phyloP scores from a whole-genome alignment of 2,329 filamentous ascomycete species.

The Cladosporium sp. region DNA sequence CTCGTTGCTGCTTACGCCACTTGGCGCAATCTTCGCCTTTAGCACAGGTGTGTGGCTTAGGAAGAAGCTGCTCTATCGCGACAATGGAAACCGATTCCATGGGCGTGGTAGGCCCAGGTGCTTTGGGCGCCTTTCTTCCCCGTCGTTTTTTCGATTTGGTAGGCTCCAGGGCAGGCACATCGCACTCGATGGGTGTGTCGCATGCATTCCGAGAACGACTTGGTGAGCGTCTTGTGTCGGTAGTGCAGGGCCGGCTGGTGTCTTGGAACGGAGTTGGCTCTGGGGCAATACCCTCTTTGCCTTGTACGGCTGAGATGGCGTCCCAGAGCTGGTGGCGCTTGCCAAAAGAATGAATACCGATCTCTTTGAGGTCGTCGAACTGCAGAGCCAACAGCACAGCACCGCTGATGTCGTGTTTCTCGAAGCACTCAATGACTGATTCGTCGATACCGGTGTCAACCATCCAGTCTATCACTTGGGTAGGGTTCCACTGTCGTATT shows the following conservation, averaged over 20 bases:
- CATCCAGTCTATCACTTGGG: constrained; percentile 83
- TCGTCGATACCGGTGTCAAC: constrained; percentile 72
- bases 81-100: constrained; percentile 85
- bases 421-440: constrained; percentile 72
- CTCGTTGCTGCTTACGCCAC: constrained; percentile 71
- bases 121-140: constrained; percentile 33
- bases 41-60: constrained; percentile 74
- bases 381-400: constrained; percentile 83
- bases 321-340: constrained; percentile 75
- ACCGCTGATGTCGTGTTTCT: constrained; percentile 88
- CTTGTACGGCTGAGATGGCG: constrained; percentile 64
- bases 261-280: constrained; percentile 45
- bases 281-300: constrained; percentile 38
- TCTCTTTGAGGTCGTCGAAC: constrained; percentile 77
- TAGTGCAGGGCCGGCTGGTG: constrained; percentile 39
- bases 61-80: constrained; percentile 81
- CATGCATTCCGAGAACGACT: constrained; percentile 17
- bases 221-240: constrained; percentile 21
- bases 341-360: constrained; percentile 75
- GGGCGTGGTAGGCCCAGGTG: constrained; percentile 65
- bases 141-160: constrained; percentile 32
- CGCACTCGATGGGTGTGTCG: constrained; percentile 21
- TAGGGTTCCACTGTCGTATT: constrained; percentile 62
- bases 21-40: constrained; percentile 84
- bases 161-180: constrained; percentile 29